Conservation (phyloP, 2,329 filamentous ascomycete genomes). For the Diaporthe vexans region DNA sequence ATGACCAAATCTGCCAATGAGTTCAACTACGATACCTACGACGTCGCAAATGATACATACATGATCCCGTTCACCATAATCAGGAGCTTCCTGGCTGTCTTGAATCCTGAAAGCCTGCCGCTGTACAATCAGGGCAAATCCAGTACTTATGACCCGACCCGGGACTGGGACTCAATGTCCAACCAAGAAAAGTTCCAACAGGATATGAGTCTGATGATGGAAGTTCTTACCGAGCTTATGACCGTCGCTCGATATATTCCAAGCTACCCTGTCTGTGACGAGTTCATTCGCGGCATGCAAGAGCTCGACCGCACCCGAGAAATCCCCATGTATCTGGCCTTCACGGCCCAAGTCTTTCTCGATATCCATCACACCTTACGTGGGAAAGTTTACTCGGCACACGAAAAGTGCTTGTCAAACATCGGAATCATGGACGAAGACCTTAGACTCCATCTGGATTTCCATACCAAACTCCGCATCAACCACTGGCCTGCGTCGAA, state of each 20-base stretch:
- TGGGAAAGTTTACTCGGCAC: neutral
- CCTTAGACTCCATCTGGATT: neutral
- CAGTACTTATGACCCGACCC: constrained; percentile 47
- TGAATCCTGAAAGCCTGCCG: too few relatives aligned
- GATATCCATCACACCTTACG: constrained; percentile 9
- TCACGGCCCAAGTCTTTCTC: neutral
- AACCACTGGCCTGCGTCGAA: too few relatives aligned
- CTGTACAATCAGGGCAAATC: constrained; percentile 29
- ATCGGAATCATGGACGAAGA: neutral
- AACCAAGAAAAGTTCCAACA: neutral
- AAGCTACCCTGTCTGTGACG: neutral
- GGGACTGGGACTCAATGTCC: constrained; percentile 39
- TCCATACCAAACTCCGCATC: neutral
- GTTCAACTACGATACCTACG: constrained; percentile 49
- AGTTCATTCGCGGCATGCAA: constrained; percentile 2
- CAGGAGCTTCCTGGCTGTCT: constrained; percentile 33
- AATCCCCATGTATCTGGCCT: constrained; percentile 2
- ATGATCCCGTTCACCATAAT: constrained; percentile 42
- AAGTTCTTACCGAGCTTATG: neutral
- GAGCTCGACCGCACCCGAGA: neutral
- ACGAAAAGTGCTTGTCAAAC: neutral
- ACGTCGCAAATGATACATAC: constrained; percentile 46
- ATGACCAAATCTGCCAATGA: constrained; percentile 29
- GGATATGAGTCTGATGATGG: neutral
- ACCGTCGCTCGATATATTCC: neutral